Evolutionary conservation across 2,329 filamentous ascomycete species (phyloP).

Genomic region (Cytospora paraplurivora): DNA sequence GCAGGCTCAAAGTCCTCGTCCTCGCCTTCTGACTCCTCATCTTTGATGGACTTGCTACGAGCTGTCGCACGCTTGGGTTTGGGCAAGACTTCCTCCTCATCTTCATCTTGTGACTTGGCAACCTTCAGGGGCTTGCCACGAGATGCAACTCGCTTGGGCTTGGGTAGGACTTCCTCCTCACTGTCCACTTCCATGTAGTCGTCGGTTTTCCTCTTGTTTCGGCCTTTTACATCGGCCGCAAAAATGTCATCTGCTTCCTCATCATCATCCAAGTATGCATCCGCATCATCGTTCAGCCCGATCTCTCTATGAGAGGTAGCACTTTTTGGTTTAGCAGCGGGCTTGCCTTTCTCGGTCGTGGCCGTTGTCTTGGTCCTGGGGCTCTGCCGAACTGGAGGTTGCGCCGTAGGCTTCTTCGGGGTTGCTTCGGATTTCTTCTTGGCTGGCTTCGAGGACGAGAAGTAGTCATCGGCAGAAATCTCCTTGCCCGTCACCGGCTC

Average conservation of each 20-base stretch:
- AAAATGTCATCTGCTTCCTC: constrained; percentile 84
- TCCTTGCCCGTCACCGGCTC: constrained; percentile 51
- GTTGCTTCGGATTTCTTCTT: constrained; percentile 42
- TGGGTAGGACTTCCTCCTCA: constrained; percentile 67
- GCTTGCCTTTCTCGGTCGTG: constrained; percentile 31
- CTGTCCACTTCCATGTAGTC: constrained; percentile 74
- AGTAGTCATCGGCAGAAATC: constrained; percentile 61
- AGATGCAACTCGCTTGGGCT: constrained; percentile 59
- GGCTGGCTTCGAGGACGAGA: constrained; percentile 52
- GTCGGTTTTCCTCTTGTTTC: constrained; percentile 69
- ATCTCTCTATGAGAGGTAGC: constrained; percentile 46
- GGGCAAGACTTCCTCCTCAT: constrained; percentile 32
- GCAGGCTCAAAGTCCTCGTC: constrained; percentile 39
- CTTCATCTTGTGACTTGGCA: constrained; percentile 39
- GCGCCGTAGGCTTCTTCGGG: constrained; percentile 43
- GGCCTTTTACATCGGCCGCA: constrained; percentile 68
- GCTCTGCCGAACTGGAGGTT: constrained; percentile 54
- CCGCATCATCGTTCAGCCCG: constrained; percentile 52
- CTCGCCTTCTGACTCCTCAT: constrained; percentile 38
- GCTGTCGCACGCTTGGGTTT: constrained; percentile 54
- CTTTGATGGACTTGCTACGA: constrained; percentile 42
- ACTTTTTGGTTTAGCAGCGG: constrained; percentile 40
- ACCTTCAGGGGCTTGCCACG: constrained; percentile 43
- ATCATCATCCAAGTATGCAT: constrained; percentile 64
- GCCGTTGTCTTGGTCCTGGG: constrained; percentile 49